Percentiles rank a stretch among this genome's conserved stretches.
phyloP scores from a whole-genome alignment of 352 stramenopile species.

The Globisporangium radiosum region DNA sequence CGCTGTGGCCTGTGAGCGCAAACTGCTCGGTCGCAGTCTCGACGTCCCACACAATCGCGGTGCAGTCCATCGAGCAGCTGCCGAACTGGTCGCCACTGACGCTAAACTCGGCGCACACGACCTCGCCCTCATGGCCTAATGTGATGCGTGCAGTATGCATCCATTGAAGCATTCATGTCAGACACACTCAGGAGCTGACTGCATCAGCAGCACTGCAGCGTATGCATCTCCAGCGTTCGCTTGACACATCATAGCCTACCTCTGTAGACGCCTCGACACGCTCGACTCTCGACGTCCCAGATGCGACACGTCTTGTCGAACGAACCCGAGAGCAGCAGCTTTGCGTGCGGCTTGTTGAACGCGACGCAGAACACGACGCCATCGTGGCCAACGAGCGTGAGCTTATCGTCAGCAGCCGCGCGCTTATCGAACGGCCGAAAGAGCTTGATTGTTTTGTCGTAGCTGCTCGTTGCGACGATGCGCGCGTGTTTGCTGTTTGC shows the following conservation, averaged over 20 bases:
- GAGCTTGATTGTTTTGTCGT: constrained; percentile 69
- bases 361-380: constrained; percentile 60
- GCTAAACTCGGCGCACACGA: constrained; percentile 46
- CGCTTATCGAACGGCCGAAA: constrained; percentile 28
- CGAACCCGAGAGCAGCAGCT: constrained; percentile 52
- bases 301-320: constrained; percentile 78
- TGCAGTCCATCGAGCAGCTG: constrained; percentile 70
- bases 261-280: constrained; percentile 31
- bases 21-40: constrained; percentile 37
- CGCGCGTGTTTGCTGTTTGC: constrained; percentile 56
- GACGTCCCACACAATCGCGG: constrained; percentile 59
- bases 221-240: neutral
- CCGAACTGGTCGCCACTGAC: constrained; percentile 33
- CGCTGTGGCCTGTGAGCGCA: constrained; percentile 44
- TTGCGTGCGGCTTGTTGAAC: constrained; percentile 50
- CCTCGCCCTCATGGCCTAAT: constrained; percentile 45
- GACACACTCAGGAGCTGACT: no score
- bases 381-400: constrained; percentile 45
- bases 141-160: no score
- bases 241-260: neutral
- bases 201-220: neutral
- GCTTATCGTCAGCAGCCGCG: constrained; percentile 20
- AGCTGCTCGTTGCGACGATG: constrained; percentile 61
- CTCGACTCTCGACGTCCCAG: constrained; percentile 41
- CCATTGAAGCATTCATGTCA: no score